These are phyloP conservation scores for Candolleomyces aberdarensis DNA, from an alignment of 768 basidiomycete species.

Conservation along the genomic window DNA sequence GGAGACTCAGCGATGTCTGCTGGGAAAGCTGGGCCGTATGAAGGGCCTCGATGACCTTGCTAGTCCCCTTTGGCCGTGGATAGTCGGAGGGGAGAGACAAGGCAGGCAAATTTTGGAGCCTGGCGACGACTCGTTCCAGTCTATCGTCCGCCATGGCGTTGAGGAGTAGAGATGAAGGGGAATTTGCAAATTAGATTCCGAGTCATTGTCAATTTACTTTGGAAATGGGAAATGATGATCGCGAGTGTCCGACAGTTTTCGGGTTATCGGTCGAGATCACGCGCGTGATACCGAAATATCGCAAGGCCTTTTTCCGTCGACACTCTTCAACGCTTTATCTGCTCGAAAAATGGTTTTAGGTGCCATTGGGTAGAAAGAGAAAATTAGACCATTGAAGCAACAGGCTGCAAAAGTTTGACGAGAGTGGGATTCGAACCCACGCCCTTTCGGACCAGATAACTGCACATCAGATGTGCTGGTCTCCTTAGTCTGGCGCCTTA, in stretches of 20 bases:
- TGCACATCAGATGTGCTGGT: background rate
- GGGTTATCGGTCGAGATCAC: no score
- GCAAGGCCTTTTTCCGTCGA: no score
- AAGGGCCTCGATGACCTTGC: conserved; percentile 82
- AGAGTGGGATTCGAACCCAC: conserved; percentile 63
- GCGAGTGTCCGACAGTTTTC: no score
- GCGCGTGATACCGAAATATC: no score
- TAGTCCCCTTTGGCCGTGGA: conserved; percentile 71
- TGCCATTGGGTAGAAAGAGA: no score
- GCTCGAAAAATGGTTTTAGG: no score
- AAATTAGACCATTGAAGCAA: background rate
- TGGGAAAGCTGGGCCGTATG: conserved; percentile 70
- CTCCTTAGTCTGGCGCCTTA: conserved; percentile 67
- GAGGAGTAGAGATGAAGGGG: background rate
- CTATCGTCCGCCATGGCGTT: conserved; percentile 36
- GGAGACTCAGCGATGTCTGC: conserved; percentile 70
- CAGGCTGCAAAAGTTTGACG: conserved; percentile 9
- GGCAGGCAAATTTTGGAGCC: conserved; percentile 80
- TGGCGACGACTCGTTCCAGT: conserved; percentile 54
- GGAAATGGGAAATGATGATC: no score
- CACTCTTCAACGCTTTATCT: no score
- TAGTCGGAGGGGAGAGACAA: conserved; percentile 96
- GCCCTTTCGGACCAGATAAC: conserved; percentile 28
- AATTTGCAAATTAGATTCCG: background rate
- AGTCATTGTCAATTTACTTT: conserved; percentile 9